phyloP scores from a whole-genome alignment of 1,284 basidiomycete species.

The Moniliella sp. region DNA sequence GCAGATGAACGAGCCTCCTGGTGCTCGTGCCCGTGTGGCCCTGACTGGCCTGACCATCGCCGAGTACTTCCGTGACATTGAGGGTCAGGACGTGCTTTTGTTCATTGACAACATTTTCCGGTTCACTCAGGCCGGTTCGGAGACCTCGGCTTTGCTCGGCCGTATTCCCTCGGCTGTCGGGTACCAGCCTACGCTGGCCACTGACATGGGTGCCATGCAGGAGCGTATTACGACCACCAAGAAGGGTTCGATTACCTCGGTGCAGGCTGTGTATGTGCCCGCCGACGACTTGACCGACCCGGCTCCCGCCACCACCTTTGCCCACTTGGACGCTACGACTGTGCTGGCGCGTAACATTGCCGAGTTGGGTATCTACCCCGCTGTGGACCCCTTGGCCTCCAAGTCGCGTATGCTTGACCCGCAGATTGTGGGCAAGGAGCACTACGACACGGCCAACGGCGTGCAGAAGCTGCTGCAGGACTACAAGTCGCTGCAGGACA shows the following conservation, averaged over 20 bases:
- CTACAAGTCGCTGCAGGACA: constrained; percentile 90
- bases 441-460: constrained; percentile 81
- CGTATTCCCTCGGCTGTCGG: constrained; percentile 99
- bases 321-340: constrained; percentile 97
- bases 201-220: constrained; percentile 98
- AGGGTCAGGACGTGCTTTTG: constrained; percentile 96
- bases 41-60: constrained; percentile 95
- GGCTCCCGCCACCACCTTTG: constrained; percentile 94
- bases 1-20: constrained; percentile 99
- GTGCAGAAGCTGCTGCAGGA: constrained; percentile 97
- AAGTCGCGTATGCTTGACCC: constrained; percentile 99
- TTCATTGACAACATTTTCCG: constrained; percentile 93
- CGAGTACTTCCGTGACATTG: constrained; percentile 99
- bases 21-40: constrained; percentile 98
- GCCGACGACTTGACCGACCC: constrained; percentile 99
- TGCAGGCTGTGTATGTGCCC: constrained; percentile 97
- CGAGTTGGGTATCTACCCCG: constrained; percentile 98
- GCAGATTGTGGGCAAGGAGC: constrained; percentile 74
- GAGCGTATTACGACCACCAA: constrained; percentile 98
- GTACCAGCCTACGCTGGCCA: constrained; percentile 97
- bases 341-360: constrained; percentile 96
- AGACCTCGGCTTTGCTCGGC: constrained; percentile 95
- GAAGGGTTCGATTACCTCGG: constrained; percentile 98
- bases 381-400: constrained; percentile 94
- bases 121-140: constrained; percentile 97